Evolutionary conservation across 2,329 filamentous ascomycete genomes (phyloP), one percentile per base, ranked within the genome.

Genomic region (Catunica adiposa): DNA sequence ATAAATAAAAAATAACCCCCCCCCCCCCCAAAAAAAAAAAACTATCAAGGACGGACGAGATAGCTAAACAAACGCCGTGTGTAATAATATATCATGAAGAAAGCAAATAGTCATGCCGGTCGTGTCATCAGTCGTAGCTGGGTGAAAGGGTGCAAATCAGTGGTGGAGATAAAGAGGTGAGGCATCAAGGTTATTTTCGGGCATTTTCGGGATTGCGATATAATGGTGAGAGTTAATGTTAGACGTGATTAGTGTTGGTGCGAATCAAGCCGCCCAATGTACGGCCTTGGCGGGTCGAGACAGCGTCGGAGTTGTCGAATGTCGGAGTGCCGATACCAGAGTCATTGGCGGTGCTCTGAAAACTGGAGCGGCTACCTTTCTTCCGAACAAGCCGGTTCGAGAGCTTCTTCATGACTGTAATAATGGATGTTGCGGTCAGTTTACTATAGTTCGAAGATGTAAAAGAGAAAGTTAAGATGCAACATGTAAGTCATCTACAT

Each of bases 321-420:
- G 23, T 46, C 54, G 51, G 50, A 37, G 50, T 56, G 44, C 57
- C 57, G 57, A 58, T 58, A 34, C 57, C 57, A 51, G 57, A 58
- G 25, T 58, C 57, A 44, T 58, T 58, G 25, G 57, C 23, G 34
- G 51, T 44, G 44, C 57, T 55, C 40, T 54, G 53, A 54, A 54
- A 56, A 25, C 48, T 51, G 37, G 50, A 44, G 44, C 42, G 51
- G 22, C 40, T 56, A 23, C 48, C 25, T 25, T 58, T 58, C 25
- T 51, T 58, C 26, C 40, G 47, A 17, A n/a, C n/a, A n/a, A 47
- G 44, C 25, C 52, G 52, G 34, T 25, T 38, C 8, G 53, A 53
- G 31, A 58, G 51, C 57, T 58, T 58, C 54, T 58, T 58, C 57
- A 53, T 58, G 57, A 58, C 54, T 58, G 51, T 54, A 22, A 47